Percentiles rank a stretch among this genome's conserved stretches.
Evolutionary conservation across 345 rosid species (phyloP).

Genomic region (Eucalyptus virginea): DNA sequence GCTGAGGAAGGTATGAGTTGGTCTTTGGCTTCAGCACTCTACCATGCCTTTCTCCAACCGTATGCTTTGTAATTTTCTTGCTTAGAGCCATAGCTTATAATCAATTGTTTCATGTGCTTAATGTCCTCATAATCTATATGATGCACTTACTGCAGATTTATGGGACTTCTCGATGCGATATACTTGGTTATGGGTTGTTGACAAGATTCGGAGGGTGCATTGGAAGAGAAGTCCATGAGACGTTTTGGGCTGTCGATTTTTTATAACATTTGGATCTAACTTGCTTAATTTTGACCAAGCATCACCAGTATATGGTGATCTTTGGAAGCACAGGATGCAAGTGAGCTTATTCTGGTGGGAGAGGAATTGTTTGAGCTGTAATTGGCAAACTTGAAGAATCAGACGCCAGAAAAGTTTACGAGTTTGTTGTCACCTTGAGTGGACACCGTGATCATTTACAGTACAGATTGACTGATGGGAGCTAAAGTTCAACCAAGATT

Average conservation of each 20-base stretch:
- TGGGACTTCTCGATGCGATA: rapidly evolving
- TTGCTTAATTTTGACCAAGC: neutral
- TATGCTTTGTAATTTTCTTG: neutral
- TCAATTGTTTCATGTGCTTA: neutral
- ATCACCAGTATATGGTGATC: neutral
- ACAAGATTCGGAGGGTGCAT: neutral
- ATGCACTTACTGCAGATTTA: neutral
- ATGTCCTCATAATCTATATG: neutral
- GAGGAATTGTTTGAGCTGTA: neutral
- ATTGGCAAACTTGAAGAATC: neutral
- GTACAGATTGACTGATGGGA: neutral
- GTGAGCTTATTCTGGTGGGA: neutral
- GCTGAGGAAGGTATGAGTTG: neutral
- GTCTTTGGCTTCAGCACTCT: neutral
- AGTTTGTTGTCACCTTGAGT: neutral
- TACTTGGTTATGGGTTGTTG: neutral
- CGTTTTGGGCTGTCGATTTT: neutral
- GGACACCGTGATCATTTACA: neutral
- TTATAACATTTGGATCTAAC: neutral
- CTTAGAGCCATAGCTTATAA: neutral
- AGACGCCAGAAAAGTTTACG: neutral
- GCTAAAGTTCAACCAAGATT: neutral
- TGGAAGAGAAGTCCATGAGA: neutral
- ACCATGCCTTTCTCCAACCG: neutral
- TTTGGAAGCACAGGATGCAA: neutral